phyloP scores from a whole-genome alignment of 2,329 filamentous ascomycete species.

The Sporothrix humicola region DNA sequence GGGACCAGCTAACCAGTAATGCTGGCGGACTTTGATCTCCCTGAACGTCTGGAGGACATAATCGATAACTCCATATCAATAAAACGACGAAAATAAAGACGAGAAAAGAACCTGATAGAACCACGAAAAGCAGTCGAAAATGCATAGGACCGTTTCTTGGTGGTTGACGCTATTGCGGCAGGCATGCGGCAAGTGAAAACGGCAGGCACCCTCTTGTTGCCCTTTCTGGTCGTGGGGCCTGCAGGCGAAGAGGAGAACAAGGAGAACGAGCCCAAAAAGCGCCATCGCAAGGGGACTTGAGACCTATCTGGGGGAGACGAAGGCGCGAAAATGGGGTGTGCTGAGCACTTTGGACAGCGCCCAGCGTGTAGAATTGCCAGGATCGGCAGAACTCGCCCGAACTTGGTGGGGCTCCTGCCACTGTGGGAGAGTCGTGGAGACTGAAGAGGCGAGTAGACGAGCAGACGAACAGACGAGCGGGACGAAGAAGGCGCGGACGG shows the following conservation, averaged over 20 bases:
- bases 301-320: background rate
- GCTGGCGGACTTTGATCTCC: background rate
- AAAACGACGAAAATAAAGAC: background rate
- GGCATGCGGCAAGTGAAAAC: background rate
- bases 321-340: conserved; percentile 18
- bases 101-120: background rate
- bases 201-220: background rate
- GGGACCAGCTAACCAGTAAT: background rate
- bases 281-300: background rate
- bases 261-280: background rate
- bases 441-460: background rate
- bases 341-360: conserved; percentile 19
- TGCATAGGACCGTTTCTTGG: background rate
- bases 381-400: conserved; percentile 37
- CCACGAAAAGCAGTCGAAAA: background rate
- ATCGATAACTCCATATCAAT: background rate
- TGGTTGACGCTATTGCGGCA: conserved; percentile 15
- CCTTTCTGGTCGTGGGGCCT: background rate
- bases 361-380: conserved; percentile 8
- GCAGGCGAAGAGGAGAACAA: background rate
- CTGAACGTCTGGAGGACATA: background rate
- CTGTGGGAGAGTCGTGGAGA: background rate
- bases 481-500: background rate
- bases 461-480: background rate
- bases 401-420: conserved; percentile 16